These are phyloP conservation scores for Lagenidium giganteum DNA, from an alignment of 352 stramenopile species.

Conservation along the genomic window DNA sequence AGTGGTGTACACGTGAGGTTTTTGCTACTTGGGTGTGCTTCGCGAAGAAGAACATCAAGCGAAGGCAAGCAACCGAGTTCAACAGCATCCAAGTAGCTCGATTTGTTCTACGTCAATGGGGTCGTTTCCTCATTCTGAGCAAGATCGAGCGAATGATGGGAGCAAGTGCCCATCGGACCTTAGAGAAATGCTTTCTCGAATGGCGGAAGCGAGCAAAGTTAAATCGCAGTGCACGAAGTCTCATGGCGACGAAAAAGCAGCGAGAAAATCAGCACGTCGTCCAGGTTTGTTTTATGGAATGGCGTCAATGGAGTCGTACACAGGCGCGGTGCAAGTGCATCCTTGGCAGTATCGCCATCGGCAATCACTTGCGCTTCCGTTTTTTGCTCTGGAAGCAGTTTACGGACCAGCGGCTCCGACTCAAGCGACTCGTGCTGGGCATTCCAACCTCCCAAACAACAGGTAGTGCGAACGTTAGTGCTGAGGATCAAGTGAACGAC, in stretches of 20 bases:
- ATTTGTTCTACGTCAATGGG: constrained; percentile 25
- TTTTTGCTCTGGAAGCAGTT: constrained; percentile 55
- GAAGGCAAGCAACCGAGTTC: neutral
- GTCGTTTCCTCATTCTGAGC: constrained; percentile 30
- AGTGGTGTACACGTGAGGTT: neutral
- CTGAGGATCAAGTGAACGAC: too few relatives aligned
- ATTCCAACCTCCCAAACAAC: neutral
- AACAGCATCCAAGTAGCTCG: constrained; percentile 7
- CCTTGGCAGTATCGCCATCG: constrained; percentile 26
- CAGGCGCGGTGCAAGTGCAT: constrained; percentile 27
- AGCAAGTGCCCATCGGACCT: constrained; percentile 13
- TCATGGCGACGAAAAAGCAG: constrained; percentile 11
- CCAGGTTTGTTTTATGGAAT: constrained; percentile 19
- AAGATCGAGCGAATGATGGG: constrained; percentile 53
- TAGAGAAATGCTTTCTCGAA: constrained; percentile 25
- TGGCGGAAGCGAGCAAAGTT: constrained; percentile 34
- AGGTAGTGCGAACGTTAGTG: too few relatives aligned
- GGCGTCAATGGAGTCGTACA: constrained; percentile 24
- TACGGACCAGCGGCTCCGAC: constrained; percentile 13
- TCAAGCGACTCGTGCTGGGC: constrained; percentile 19
- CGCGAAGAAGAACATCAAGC: neutral
- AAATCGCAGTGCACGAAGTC: constrained; percentile 15
- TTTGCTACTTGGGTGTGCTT: neutral
- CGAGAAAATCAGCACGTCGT: neutral
- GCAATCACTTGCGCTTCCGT: constrained; percentile 32